Percentiles rank a stretch among this genome's conserved stretches.
phyloP scores from a whole-genome alignment of 2,329 filamentous ascomycete genomes.

The Trichoderma gracile region DNA sequence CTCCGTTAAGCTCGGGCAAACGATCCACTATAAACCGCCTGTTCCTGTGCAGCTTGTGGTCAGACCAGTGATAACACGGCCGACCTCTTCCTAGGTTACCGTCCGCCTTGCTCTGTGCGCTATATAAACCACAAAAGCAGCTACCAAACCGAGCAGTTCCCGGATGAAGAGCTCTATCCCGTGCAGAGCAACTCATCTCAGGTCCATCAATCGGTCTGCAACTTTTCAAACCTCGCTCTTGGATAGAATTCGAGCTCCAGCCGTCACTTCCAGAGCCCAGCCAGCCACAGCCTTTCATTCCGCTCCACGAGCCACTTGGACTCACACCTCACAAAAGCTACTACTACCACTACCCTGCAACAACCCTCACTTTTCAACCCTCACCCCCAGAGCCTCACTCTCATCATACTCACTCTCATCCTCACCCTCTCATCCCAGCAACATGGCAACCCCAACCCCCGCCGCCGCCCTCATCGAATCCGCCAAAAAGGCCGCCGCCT shows the following conservation, averaged over 20 bases:
- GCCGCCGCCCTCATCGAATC: constrained; percentile 56
- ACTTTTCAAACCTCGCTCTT: not conserved
- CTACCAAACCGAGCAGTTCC: not conserved
- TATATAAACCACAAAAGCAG: not conserved
- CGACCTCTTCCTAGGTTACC: too few relatives aligned
- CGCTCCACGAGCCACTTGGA: not conserved
- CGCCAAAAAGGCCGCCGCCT: constrained; percentile 74
- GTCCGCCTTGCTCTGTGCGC: not conserved
- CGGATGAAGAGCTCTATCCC: not conserved
- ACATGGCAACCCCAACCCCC: not conserved
- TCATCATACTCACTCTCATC: not conserved
- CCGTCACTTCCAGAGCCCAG: not conserved
- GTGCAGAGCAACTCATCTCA: not conserved
- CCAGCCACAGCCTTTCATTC: not conserved
- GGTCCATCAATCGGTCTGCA: not conserved
- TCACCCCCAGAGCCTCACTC: not conserved
- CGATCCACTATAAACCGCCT: not conserved
- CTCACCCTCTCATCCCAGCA: not conserved
- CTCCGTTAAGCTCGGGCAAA: not conserved
- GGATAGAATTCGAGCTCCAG: not conserved
- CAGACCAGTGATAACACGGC: not conserved
- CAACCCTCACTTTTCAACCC: not conserved
- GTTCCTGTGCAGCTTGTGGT: not conserved
- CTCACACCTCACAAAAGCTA: not conserved
- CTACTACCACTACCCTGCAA: not conserved